phyloP scores from a whole-genome alignment of 1,284 basidiomycete genomes.

The Grifola frondosa region DNA sequence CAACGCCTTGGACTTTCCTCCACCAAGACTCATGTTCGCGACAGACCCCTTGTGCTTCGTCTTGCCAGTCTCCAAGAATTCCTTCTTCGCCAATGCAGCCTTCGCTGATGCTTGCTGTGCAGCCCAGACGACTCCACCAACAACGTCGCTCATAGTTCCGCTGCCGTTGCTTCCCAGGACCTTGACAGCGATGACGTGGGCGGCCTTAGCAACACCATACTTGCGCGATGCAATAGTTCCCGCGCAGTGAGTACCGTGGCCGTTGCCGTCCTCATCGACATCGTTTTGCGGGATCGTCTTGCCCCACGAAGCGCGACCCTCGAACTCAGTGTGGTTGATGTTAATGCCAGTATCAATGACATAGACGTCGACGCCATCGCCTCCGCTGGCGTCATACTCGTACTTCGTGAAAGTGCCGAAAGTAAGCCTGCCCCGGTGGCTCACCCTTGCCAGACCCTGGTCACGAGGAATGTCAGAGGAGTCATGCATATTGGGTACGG shows the following conservation, averaged over 20 bases:
- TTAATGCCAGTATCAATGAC: slow-evolving; percentile 90
- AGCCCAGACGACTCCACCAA: slow-evolving; percentile 87
- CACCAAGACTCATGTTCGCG: slow-evolving; percentile 97
- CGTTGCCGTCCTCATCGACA: slow-evolving; percentile 39
- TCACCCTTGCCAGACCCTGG: slow-evolving; percentile 93
- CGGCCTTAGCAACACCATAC: slow-evolving; percentile 94
- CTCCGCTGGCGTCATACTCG: slow-evolving; percentile 72
- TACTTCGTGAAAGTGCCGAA: slow-evolving; percentile 91
- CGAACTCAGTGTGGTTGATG: slow-evolving; percentile 83
- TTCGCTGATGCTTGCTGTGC: slow-evolving; percentile 60
- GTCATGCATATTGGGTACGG: slow-evolving; percentile 7
- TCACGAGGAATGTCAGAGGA: slow-evolving; percentile 3
- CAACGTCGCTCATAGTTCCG: slow-evolving; percentile 95
- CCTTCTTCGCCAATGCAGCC: slow-evolving; percentile 58
- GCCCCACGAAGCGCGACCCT: slow-evolving; percentile 44
- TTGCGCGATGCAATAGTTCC: slow-evolving; percentile 45
- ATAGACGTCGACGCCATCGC: slow-evolving; percentile 79
- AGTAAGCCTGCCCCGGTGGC: slow-evolving; percentile 78
- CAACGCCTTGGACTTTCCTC: slow-evolving; percentile 88
- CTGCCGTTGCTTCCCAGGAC: slow-evolving; percentile 92
- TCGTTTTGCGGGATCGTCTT: slow-evolving; percentile 55
- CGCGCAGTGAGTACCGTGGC: slow-evolving; percentile 43
- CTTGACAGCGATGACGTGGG: slow-evolving; percentile 94
- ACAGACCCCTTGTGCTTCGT: slow-evolving; percentile 82
- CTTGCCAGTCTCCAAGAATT: slow-evolving; percentile 53